Conservation (phyloP, 1,139 yeast genomes). For the Kurtzmaniella quercitrusa region DNA sequence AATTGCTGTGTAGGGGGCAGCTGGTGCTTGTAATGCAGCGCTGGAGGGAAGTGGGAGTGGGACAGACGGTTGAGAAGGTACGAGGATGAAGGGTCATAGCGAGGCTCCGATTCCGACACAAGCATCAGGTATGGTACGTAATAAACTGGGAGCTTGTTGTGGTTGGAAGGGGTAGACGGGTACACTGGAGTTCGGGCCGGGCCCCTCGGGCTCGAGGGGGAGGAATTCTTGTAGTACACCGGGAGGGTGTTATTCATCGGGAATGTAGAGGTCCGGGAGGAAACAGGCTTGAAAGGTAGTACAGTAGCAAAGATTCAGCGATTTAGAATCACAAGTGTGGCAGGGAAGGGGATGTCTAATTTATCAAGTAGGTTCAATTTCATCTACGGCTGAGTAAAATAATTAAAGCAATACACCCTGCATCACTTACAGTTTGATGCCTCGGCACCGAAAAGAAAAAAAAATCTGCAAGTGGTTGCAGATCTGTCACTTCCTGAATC, state of each 20-base stretch:
- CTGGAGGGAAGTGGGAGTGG: too few relatives aligned
- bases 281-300: too few relatives aligned
- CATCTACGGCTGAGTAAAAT: slow-evolving; percentile 1
- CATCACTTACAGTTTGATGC: not conserved
- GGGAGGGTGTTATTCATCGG: not conserved
- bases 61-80: not conserved
- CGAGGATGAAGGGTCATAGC: not conserved
- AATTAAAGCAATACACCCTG: slow-evolving; percentile 1
- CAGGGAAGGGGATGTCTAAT: not conserved
- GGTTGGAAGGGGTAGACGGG: not conserved
- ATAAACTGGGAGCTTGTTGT: not conserved
- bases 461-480: not conserved
- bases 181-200: not conserved
- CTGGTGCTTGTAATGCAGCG: not conserved
- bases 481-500: slow-evolving; percentile 1
- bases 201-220: not conserved
- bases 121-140: not conserved
- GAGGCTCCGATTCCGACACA: not conserved
- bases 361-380: not conserved
- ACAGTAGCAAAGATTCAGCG: too few relatives aligned
- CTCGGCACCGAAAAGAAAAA: not conserved
- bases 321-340: too few relatives aligned
- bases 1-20: not conserved
- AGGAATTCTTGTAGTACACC: not conserved
- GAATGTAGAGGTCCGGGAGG: not conserved